Conservation (phyloP, 2,329 filamentous ascomycete species). For the Microcyclospora pomicola region DNA sequence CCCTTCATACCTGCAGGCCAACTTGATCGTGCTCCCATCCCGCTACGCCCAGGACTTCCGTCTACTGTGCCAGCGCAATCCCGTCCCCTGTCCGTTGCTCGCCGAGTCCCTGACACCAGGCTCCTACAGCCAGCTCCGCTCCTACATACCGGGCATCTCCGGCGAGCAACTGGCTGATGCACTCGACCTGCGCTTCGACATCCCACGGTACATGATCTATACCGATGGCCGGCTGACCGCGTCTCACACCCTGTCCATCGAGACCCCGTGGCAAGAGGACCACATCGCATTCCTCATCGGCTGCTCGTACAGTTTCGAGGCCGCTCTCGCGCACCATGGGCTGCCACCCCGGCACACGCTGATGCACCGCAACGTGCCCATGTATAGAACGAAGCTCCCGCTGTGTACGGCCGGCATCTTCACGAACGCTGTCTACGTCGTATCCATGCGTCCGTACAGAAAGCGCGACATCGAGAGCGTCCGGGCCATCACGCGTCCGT, state of each 20-base stretch:
- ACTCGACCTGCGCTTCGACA: constrained; percentile 45
- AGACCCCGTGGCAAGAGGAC: constrained; percentile 38
- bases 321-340: constrained; percentile 37
- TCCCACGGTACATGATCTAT: constrained; percentile 47
- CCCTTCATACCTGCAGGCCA: constrained; percentile 45
- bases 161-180: constrained; percentile 25
- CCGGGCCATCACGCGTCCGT: constrained; percentile 41
- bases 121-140: constrained; percentile 27
- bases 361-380: constrained; percentile 40
- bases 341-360: constrained; percentile 39
- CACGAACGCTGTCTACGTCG: constrained; percentile 39
- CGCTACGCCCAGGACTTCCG: constrained; percentile 45
- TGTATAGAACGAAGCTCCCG: constrained; percentile 46
- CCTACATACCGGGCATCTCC: constrained; percentile 20
- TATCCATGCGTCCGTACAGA: constrained; percentile 50
- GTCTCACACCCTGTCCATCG: constrained; percentile 31
- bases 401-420: constrained; percentile 47
- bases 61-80: constrained; percentile 45
- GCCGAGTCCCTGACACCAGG: constrained; percentile 38
- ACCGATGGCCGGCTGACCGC: constrained; percentile 29
- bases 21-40: constrained; percentile 46
- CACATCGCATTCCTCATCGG: constrained; percentile 51
- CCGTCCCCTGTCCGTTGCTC: constrained; percentile 48
- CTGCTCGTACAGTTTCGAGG: constrained; percentile 51
- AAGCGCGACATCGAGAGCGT: constrained; percentile 37